Conservation (phyloP, 768 basidiomycete species). For the Leccinellum luteum region DNA sequence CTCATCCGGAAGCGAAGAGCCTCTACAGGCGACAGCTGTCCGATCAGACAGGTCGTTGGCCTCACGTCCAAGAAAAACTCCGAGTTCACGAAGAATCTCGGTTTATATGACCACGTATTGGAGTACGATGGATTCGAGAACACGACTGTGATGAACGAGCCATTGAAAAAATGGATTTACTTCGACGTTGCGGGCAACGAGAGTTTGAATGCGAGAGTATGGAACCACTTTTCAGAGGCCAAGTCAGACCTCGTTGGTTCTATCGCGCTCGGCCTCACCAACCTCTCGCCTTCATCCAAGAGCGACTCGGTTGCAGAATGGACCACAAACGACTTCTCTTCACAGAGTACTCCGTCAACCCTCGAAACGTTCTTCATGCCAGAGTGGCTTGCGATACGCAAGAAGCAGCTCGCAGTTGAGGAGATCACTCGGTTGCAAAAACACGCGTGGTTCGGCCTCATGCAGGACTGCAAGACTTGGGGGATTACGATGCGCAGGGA, state of each 20-base stretch:
- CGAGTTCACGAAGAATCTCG: slow-evolving; percentile 51
- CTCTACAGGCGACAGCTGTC: background rate
- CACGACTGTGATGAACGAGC: slow-evolving; percentile 28
- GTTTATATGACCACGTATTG: slow-evolving; percentile 56
- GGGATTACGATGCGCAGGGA: slow-evolving; percentile 47
- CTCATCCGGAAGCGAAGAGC: slow-evolving; percentile 46
- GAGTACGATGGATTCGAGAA: slow-evolving; percentile 49
- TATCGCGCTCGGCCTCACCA: slow-evolving; percentile 56
- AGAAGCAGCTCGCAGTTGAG: slow-evolving; percentile 41
- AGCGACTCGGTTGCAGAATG: slow-evolving; percentile 34
- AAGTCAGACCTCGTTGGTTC: slow-evolving; percentile 35
- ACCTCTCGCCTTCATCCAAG: slow-evolving; percentile 45
- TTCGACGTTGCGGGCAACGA: slow-evolving; percentile 63
- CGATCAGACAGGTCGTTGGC: slow-evolving; percentile 46
- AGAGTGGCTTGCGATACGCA: slow-evolving; percentile 62
- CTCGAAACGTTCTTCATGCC: slow-evolving; percentile 65
- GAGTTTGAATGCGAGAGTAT: slow-evolving; percentile 44
- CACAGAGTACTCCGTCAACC: slow-evolving; percentile 1
- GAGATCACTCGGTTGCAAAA: slow-evolving; percentile 52
- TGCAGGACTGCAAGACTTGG: slow-evolving; percentile 56
- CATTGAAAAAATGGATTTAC: slow-evolving; percentile 49
- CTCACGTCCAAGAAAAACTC: slow-evolving; percentile 58
- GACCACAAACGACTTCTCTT: slow-evolving; percentile 37
- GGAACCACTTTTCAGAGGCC: slow-evolving; percentile 34
- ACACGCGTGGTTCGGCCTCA: slow-evolving; percentile 57